A percentile compares a stretch with the other conserved stretches of the same genome.
Conservation (phyloP, 768 basidiomycete species). For the Thelephora aurantiotincta region DNA sequence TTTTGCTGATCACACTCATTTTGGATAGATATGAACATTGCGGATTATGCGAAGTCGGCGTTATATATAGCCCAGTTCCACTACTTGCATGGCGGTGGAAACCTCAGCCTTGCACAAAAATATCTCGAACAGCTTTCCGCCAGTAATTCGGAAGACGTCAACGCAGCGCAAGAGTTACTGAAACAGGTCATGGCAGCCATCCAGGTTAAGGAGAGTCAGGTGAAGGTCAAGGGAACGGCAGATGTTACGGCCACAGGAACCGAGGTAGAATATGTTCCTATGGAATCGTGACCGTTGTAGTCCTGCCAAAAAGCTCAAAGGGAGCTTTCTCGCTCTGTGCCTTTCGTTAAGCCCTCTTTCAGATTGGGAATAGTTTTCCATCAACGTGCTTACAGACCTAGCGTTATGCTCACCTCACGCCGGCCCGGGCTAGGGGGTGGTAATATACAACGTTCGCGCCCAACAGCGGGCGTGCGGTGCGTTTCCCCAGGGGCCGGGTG, state of each 20-base stretch:
- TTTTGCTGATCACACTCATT: not conserved
- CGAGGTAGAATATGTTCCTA: too few relatives aligned
- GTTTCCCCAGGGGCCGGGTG: too few relatives aligned
- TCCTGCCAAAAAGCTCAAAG: too few relatives aligned
- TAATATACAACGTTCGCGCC: too few relatives aligned
- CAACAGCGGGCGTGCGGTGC: too few relatives aligned
- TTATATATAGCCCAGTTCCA: conserved; percentile 76
- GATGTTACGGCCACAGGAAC: not conserved
- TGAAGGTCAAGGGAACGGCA: conserved; percentile 6
- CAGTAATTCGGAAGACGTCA: conserved; percentile 76
- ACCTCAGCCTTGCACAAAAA: conserved; percentile 55
- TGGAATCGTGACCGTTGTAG: too few relatives aligned
- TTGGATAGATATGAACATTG: conserved; percentile 44
- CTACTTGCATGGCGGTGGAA: conserved; percentile 43
- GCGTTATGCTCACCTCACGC: too few relatives aligned
- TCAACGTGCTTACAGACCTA: too few relatives aligned
- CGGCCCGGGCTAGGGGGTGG: too few relatives aligned
- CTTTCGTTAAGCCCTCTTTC: too few relatives aligned
- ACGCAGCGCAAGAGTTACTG: conserved; percentile 56
- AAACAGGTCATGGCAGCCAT: conserved; percentile 30
- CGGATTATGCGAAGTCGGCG: conserved; percentile 75
- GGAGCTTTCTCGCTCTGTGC: too few relatives aligned
- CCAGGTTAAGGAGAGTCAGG: conserved; percentile 12
- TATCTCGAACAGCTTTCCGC: conserved; percentile 60
- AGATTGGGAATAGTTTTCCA: too few relatives aligned